Base-by-base conservation (phyloP, 164 flowering plant species). In the Akebia trifoliata region DNA sequence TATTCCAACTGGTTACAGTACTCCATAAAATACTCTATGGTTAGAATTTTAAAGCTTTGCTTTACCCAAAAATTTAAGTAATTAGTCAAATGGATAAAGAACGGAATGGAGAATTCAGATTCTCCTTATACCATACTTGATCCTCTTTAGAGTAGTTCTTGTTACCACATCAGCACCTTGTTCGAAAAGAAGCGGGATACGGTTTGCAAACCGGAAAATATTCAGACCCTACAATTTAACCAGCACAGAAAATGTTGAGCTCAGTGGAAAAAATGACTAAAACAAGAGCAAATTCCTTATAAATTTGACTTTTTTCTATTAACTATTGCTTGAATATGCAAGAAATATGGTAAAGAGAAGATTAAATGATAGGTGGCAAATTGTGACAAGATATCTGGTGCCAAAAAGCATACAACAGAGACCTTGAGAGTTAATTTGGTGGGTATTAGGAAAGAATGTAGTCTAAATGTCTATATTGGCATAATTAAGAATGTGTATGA, bases 111-210 rank as follows among this genome's bases (percentile, higher is more conserved):
- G 0, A 9, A 44, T 22, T n/a, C 14, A 24, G 25, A 11, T 15
- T 50, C 20, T 31, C n/a, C 17, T 21, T n/a, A 15, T 43, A 22
- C 60, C 79, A 72, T 77, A 93, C 99, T 82, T 90, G 71, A 93
- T 93, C 71, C 98, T 83, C 75, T 86, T 93, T 48, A 78, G 32
- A 35, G 95, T 93, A 64, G 97, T 90, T 65, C 99, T 78, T 54
- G 99, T 93, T 60, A 93, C 97, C 69, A 93, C 99, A 83, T 93
- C 99, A 66, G 96, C 97, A 71, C 99, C 99, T 87, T 90, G 99
- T 78, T 93, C 99, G 64, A 93, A 93, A n/a, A 93, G 92, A 68
- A 93, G 95, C 8, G 97, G 99, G 43, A 93, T 93, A 42, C 99
- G 91, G 42, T 93, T 93, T 31, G 97, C 99, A 72, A 90, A 90